Evolutionary conservation across 257 asterid genomes (phyloP), one percentile per base, ranked within the genome.

Genomic region (Solanum chilense): DNA sequence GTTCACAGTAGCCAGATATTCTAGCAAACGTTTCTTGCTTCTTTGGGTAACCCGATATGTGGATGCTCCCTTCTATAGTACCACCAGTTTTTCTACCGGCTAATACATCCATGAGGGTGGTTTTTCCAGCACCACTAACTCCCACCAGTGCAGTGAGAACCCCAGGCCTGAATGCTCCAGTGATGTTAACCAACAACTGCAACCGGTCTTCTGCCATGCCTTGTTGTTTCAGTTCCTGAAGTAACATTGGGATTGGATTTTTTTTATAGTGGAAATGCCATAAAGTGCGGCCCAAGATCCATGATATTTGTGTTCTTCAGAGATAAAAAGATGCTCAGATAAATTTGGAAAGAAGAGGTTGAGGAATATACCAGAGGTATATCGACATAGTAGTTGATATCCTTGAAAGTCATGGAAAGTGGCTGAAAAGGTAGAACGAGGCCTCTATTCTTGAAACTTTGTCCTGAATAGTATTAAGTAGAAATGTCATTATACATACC

Each of bases 11-110:
- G 45, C 99, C 99, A 77, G 99, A 95, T 92, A 96, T 91, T 89
- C 99, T 92, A 82, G 99, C 99, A 90, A 96, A 96, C 21, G 98
- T 96, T 86, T 95, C 98, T 89, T 96, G 99, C 87, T 91, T 94
- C 85, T 96, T 96, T 3, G 97, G 97, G 93, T 93, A 91, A 60
- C 99, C 99, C 52, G 98, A 95, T 92, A 96, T 94, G 84, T 86
- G 89, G 74, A 96, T 91, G 92, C 84, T 93, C 87, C 99, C 99
- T 92, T 95, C 97, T 86, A 96, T 93, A 86, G 89, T 21, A 35
- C 99, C 99, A 76, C 99, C 99, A 76, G 98, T 96, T 89, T 96
- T 96, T 92, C 99, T 91, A 68, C 99, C 99, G 37, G 99, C 97
- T 84, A 96, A 92, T 77, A 96, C 99, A 90, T 96, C 99, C 99